Percentiles rank a stretch among this genome's conserved stretches.
Conservation (phyloP, 305 asterid species). For the Fraxinus dipetala region DNA sequence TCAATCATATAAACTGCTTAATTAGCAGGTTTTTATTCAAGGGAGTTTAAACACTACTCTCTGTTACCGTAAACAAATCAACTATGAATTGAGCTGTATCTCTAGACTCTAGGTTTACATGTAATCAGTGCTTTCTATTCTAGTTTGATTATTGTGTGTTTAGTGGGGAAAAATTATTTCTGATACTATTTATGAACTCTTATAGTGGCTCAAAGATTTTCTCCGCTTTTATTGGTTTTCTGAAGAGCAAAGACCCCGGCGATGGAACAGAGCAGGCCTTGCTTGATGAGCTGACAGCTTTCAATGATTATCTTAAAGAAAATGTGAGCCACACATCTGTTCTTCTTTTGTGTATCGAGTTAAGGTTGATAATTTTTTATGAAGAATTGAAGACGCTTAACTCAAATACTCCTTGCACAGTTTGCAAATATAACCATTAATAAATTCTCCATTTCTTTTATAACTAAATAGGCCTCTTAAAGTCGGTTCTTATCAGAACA, state of each 20-base stretch:
- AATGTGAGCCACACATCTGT: slow-evolving; percentile 42
- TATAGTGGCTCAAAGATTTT: slow-evolving; percentile 88
- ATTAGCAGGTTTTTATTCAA: background rate
- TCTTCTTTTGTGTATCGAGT: background rate
- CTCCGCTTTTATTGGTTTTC: slow-evolving; percentile 77
- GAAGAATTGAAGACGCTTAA: background rate
- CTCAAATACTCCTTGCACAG: background rate
- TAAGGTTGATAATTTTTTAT: background rate
- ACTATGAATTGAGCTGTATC: background rate
- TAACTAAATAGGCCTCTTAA: background rate
- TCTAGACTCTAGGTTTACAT: background rate
- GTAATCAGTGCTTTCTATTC: background rate
- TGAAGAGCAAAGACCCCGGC: slow-evolving; percentile 80
- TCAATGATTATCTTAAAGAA: slow-evolving; percentile 65
- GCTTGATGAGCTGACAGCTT: slow-evolving; percentile 55
- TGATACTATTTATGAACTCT: slow-evolving; percentile 13
- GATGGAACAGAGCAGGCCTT: slow-evolving; percentile 77
- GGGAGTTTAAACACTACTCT: background rate
- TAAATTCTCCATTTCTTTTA: background rate
- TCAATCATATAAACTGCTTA: background rate
- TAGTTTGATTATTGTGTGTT: background rate
- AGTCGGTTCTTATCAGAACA: background rate
- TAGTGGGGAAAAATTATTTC: background rate
- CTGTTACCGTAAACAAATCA: background rate
- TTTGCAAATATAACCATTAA: background rate